Evolutionary conservation across 352 stramenopile species (phyloP).

Genomic region (Plasmopara halstedii): DNA sequence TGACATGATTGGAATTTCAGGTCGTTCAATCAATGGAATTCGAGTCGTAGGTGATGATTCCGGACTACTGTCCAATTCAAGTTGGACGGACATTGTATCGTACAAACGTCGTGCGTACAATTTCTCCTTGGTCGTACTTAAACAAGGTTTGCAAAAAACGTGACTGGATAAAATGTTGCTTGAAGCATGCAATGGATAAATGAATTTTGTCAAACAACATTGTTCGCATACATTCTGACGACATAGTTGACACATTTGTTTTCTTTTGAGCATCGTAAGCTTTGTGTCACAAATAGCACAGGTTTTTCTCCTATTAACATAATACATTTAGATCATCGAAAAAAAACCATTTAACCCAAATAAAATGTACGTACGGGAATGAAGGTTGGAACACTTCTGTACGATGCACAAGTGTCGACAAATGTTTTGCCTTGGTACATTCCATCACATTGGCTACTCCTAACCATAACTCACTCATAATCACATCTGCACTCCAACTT

Average conservation of each 20-base stretch:
- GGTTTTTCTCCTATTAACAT: slow-evolving; percentile 25
- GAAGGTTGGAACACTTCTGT: slow-evolving; percentile 46
- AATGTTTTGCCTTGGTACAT: slow-evolving; percentile 47
- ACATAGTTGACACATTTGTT: slow-evolving; percentile 58
- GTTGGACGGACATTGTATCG: slow-evolving; percentile 24
- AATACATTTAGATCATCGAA: background rate
- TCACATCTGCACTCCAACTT: slow-evolving; percentile 45
- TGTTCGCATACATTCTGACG: slow-evolving; percentile 64
- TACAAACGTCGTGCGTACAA: slow-evolving; percentile 22
- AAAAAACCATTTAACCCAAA: background rate
- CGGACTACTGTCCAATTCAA: slow-evolving; percentile 16
- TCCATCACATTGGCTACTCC: slow-evolving; percentile 43
- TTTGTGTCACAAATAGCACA: slow-evolving; percentile 60
- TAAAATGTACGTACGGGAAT: slow-evolving; percentile 25
- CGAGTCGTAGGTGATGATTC: slow-evolving; percentile 2
- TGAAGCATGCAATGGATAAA: slow-evolving; percentile 43
- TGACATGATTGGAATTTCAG: background rate
- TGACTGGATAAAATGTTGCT: slow-evolving; percentile 46
- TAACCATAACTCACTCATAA: slow-evolving; percentile 58
- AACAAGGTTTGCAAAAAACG: slow-evolving; percentile 50
- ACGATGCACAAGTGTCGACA: slow-evolving; percentile 42
- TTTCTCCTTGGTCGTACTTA: slow-evolving; percentile 39
- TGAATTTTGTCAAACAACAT: slow-evolving; percentile 46
- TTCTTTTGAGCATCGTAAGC: slow-evolving; percentile 38
- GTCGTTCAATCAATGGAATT: background rate